A percentile compares a stretch with the other conserved stretches of the same genome.
Evolutionary conservation across 1,284 basidiomycete species (phyloP).

Genomic region (Peniophora sp.): DNA sequence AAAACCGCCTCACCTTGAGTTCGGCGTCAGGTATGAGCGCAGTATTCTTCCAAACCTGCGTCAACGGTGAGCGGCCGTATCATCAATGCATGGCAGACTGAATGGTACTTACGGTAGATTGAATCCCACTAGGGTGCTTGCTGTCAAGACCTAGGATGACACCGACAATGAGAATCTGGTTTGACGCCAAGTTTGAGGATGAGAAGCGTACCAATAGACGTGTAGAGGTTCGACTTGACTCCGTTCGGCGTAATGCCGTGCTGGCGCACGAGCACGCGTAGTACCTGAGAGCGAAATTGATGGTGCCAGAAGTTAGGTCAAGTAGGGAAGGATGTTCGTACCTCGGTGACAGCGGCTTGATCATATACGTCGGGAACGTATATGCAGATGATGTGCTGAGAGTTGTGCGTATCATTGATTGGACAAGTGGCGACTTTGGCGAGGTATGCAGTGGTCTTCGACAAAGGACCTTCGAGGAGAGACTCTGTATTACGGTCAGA

Average conservation of each 20-base stretch:
- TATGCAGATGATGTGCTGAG: slow-evolving; percentile 61
- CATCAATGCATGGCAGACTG: slow-evolving; percentile 1
- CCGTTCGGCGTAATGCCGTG: slow-evolving; percentile 59
- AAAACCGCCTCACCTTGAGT: slow-evolving; percentile 41
- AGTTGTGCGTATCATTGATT: slow-evolving; percentile 33
- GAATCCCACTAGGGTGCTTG: slow-evolving; percentile 65
- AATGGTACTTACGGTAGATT: slow-evolving; percentile 44
- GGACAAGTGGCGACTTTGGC: slow-evolving; percentile 63
- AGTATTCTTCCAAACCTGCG: slow-evolving; percentile 61
- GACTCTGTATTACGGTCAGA: slow-evolving; percentile 34
- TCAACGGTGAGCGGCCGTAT: not conserved
- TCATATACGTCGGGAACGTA: slow-evolving; percentile 67
- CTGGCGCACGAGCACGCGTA: slow-evolving; percentile 54
- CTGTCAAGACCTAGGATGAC: slow-evolving; percentile 52
- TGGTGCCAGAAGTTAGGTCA: too few relatives aligned
- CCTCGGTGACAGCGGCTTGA: slow-evolving; percentile 47
- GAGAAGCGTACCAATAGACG: slow-evolving; percentile 37
- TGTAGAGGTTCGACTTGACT: slow-evolving; percentile 66
- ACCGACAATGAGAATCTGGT: not conserved
- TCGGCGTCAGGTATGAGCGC: slow-evolving; percentile 51
- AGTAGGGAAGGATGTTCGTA: slow-evolving; percentile 20
- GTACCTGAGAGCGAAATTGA: slow-evolving; percentile 34
- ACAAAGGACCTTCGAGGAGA: slow-evolving; percentile 51
- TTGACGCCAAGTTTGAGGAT: not conserved
- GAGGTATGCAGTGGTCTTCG: slow-evolving; percentile 40